These are phyloP conservation scores for Zostera marina DNA, from an alignment of 116 monocot species.

Conservation along the genomic window DNA sequence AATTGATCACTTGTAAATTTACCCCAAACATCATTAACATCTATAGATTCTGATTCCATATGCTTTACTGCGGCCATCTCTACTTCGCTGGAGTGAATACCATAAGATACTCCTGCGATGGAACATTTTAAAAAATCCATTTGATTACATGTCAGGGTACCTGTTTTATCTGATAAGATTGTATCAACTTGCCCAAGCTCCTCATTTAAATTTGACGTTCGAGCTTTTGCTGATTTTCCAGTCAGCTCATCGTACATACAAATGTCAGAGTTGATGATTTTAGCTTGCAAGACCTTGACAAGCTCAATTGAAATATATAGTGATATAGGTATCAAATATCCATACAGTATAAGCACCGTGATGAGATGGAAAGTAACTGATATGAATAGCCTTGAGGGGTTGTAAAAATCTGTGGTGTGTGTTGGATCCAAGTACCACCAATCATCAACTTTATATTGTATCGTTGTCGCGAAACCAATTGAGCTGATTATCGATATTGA, in stretches of 20 bases:
- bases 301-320: conserved; percentile 90
- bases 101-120: conserved; percentile 75
- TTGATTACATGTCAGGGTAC: conserved; percentile 88
- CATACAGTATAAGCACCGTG: conserved; percentile 83
- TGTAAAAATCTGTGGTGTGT: conserved; percentile 25
- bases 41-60: conserved; percentile 49
- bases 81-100: conserved; percentile 64
- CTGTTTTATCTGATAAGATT: conserved; percentile 91
- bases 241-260: conserved; percentile 86
- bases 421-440: conserved; percentile 87
- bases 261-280: conserved; percentile 80
- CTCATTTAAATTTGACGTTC: conserved; percentile 92
- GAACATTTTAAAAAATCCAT: conserved; percentile 88
- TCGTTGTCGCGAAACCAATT: conserved; percentile 66
- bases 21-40: conserved; percentile 26
- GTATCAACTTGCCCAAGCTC: conserved; percentile 95
- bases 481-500: conserved; percentile 82
- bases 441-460: conserved; percentile 42
- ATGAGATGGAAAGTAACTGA: conserved; percentile 74
- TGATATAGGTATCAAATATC: conserved; percentile 85
- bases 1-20: conserved; percentile 1
- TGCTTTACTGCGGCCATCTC: conserved; percentile 77
- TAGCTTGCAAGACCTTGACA: conserved; percentile 86
- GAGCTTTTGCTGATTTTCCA: conserved; percentile 57
- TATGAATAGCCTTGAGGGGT: conserved; percentile 29